These are phyloP conservation scores for Pichia eremophila DNA, from an alignment of 805 yeast genomes.

Conservation along the genomic window DNA sequence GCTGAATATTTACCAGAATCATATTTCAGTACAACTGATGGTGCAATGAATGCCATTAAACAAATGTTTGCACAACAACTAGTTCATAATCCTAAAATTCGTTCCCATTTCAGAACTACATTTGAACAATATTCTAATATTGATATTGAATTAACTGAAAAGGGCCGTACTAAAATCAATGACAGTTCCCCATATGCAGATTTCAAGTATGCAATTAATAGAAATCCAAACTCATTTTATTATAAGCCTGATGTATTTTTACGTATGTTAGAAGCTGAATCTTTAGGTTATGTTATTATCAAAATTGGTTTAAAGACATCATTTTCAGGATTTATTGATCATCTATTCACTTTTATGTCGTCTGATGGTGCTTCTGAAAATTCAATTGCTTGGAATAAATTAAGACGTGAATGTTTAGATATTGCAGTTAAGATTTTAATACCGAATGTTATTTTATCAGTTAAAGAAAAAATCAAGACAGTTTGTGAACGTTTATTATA, in stretches of 20 bases:
- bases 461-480: constrained; percentile 73
- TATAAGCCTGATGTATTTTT: constrained; percentile 72
- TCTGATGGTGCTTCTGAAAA: constrained; percentile 74
- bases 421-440: constrained; percentile 60
- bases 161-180: constrained; percentile 70
- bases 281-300: constrained; percentile 60
- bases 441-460: constrained; percentile 58
- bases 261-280: constrained; percentile 88
- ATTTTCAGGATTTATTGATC: constrained; percentile 35
- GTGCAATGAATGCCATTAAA: constrained; percentile 57
- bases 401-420: constrained; percentile 58
- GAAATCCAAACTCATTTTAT: constrained; percentile 67
- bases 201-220: constrained; percentile 81
- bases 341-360: constrained; percentile 44
- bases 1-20: constrained; percentile 29
- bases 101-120: constrained; percentile 58
- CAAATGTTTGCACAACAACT: constrained; percentile 73
- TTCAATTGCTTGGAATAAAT: constrained; percentile 72
- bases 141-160: constrained; percentile 72
- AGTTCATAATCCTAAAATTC: constrained; percentile 68
- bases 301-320: constrained; percentile 46
- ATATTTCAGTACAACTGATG: constrained; percentile 42
- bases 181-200: constrained; percentile 76
- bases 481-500: constrained; percentile 66
- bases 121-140: constrained; percentile 57